phyloP scores from a whole-genome alignment of 306 rosid genomes.

The Vigna reflexopilosa region DNA sequence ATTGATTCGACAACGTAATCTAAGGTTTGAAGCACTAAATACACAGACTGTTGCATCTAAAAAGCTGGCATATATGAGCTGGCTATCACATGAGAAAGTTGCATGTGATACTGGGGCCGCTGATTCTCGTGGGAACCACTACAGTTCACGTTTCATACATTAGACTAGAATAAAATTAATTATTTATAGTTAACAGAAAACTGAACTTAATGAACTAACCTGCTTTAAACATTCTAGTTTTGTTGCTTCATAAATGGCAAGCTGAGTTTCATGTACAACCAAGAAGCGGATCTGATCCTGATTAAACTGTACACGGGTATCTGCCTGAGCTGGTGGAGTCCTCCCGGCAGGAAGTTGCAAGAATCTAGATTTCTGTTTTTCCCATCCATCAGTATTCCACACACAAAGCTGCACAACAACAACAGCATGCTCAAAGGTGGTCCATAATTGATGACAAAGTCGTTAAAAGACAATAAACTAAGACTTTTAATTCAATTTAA shows the following conservation, averaged over 20 bases:
- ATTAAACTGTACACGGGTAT: constrained; percentile 98
- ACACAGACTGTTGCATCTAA: constrained; percentile 83
- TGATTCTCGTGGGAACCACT: constrained; percentile 85
- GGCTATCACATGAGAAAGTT: constrained; percentile 97
- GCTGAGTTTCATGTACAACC: constrained; percentile 96
- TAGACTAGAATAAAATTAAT: constrained; percentile 34
- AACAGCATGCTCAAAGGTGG: constrained; percentile 5
- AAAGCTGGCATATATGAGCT: constrained; percentile 88
- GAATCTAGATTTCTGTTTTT: constrained; percentile 81
- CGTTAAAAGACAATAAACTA: constrained; percentile 13
- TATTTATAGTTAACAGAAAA: constrained; percentile 6
- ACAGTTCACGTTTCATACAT: constrained; percentile 39
- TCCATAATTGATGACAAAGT: constrained; percentile 34
- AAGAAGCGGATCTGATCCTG: constrained; percentile 88
- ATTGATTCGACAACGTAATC: constrained; percentile 86
- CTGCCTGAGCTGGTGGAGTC: constrained; percentile 79
- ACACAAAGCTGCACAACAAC: constrained; percentile 70
- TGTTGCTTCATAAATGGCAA: constrained; percentile 88
- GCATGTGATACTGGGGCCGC: constrained; percentile 95
- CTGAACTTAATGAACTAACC: constrained; percentile 48
- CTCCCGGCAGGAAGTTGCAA: constrained; percentile 88
- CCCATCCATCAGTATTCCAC: constrained; percentile 97
- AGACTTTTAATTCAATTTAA: constrained; percentile 3
- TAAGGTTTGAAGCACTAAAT: constrained; percentile 78
- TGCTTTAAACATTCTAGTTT: constrained; percentile 85